Base-by-base conservation (phyloP, 192 early-diverging fungal genomes). In the Linnemannia elongata region DNA sequence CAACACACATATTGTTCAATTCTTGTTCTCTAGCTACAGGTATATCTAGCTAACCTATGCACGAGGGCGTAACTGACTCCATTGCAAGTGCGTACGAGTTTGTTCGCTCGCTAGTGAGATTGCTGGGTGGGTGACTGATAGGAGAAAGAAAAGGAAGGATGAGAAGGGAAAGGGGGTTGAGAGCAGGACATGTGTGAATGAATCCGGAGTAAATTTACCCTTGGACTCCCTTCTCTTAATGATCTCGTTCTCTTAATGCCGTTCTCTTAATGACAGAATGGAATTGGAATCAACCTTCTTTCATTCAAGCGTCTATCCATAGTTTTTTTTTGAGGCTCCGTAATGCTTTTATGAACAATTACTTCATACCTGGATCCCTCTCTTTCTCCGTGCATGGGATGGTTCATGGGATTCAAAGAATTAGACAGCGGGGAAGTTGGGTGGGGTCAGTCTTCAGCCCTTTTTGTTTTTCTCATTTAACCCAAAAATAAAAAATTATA, bases 361-460 rank as follows among this genome's bases (percentile, higher is more conserved):
- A 57, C 60, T 66, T 66, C 60, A 66, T 66, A 66, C 60, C n/a
- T 33, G n/a, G 60, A 66, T 66, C 30, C 30, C 12, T 52, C 44
- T 13, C 44, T 15, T 45, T 45, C 44, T 45, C 15, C 60, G 15
- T 66, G 60, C 60, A 66, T 66, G 12, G 27, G n/a, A n/a, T n/a
- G n/a, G 60, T 13, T 66, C 60, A 30, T 63, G 57, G n/a, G 57
- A n/a, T n/a, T n/a, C n/a, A n/a, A n/a, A n/a, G n/a, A n/a, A n/a
- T n/a, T n/a, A n/a, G n/a, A n/a, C n/a, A n/a, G n/a, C n/a, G n/a
- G n/a, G n/a, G n/a, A n/a, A n/a, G n/a, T n/a, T n/a, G n/a, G n/a
- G n/a, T n/a, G n/a, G n/a, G n/a, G 47, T 52, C 47, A 1, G 47
- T 52, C 47, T 52, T 18, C 47, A 52, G 47, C 38, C 38, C 38